These are phyloP conservation scores for Agaricales sp. DNA, from an alignment of 1,284 basidiomycete genomes.

Conservation along the genomic window DNA sequence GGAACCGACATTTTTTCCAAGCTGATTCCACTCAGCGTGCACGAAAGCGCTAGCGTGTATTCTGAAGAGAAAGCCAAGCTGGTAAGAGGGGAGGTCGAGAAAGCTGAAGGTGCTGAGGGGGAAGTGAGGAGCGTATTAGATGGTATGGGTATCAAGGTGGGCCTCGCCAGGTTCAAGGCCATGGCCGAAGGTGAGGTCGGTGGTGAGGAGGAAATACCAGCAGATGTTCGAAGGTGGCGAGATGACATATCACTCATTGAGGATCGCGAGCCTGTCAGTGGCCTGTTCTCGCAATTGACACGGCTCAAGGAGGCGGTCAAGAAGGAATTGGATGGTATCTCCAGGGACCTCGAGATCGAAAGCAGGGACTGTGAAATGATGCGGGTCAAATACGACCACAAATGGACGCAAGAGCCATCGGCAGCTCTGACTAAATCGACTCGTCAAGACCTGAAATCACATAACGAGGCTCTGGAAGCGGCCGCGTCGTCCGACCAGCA, in stretches of 20 bases:
- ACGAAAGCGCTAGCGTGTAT: conserved; percentile 93
- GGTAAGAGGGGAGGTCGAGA: conserved; percentile 83
- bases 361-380: conserved; percentile 75
- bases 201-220: conserved; percentile 62
- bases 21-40: conserved; percentile 88
- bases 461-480: conserved; percentile 65
- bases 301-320: conserved; percentile 53
- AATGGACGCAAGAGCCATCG: conserved; percentile 87
- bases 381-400: conserved; percentile 79
- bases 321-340: conserved; percentile 49
- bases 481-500: conserved; percentile 76
- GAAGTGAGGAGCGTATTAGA: conserved; percentile 79
- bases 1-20: conserved; percentile 86
- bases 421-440: conserved; percentile 62
- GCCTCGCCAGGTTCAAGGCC: conserved; percentile 66
- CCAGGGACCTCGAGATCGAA: conserved; percentile 65
- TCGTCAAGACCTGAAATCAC: conserved; percentile 75
- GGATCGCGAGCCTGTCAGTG: conserved; percentile 53
- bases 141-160: conserved; percentile 71
- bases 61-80: conserved; percentile 99
- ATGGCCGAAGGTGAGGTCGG: conserved; percentile 67
- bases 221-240: conserved; percentile 68
- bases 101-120: conserved; percentile 74
- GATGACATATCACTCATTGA: conserved; percentile 67
- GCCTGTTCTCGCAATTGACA: conserved; percentile 52